Evolutionary conservation across 176 grass and related monocot genomes (phyloP).

Genomic region (sorghum (Sorghum bicolor)): Sorghum_bicolor_NCBIv3 NC_012876.2:56465501-56466000

Average conservation of each 20-base stretch:
- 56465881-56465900: background rate
- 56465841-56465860: conserved; percentile 13
- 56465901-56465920: background rate
- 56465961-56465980: conserved; percentile 15
- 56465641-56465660: background rate
- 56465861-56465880: conserved; percentile 11
- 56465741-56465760: conserved; percentile 47
- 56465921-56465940: background rate
- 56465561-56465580: background rate
- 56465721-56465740: conserved; percentile 13
- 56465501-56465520: background rate
- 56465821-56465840: conserved; percentile 27
- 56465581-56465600: background rate
- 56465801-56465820: conserved; percentile 31
- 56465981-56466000: conserved; percentile 30
- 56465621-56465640: background rate
- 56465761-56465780: background rate
- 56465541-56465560: background rate
- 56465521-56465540: background rate
- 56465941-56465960: background rate
- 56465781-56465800: conserved; percentile 11
- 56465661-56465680: background rate
- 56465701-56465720: background rate
- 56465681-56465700: background rate
- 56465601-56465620: background rate